These are phyloP conservation scores for Xylaria sp. DNA, from an alignment of 2,329 filamentous ascomycete genomes.

Conservation along the genomic window DNA sequence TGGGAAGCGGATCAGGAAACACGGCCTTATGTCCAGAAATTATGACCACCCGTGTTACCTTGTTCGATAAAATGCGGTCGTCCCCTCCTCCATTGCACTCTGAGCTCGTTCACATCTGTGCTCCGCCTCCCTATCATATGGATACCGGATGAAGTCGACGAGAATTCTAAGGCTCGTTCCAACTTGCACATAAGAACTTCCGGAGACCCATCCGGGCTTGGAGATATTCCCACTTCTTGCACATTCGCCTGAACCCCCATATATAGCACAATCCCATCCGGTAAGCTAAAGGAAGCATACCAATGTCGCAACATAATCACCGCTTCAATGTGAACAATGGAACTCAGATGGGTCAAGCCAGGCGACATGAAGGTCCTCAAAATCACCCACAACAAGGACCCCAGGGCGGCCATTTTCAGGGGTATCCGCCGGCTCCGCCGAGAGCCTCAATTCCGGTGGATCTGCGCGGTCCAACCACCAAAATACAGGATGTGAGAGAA, in stretches of 20 bases:
- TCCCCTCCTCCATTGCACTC: constrained; percentile 1
- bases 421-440: constrained; percentile 20
- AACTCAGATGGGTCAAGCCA: background rate
- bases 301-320: background rate
- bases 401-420: constrained; percentile 2
- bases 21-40: background rate
- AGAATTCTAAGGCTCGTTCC: background rate
- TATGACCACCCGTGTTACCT: background rate
- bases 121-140: constrained; percentile 12
- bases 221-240: constrained; percentile 2
- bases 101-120: background rate
- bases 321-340: constrained; percentile 7
- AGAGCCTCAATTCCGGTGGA: constrained; percentile 23
- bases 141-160: background rate
- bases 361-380: constrained; percentile 1
- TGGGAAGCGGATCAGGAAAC: background rate
- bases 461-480: constrained; percentile 12
- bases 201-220: background rate
- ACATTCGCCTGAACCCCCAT: constrained; percentile 2
- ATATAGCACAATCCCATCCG: background rate
- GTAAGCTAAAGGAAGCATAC: background rate
- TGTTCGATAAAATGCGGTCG: constrained; percentile 2
- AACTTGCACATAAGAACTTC: constrained; percentile 13
- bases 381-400: constrained; percentile 8
- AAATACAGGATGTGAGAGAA: constrained; percentile 52